phyloP scores from a whole-genome alignment of 2,329 filamentous ascomycete species.

The Camillea tinctor region DNA sequence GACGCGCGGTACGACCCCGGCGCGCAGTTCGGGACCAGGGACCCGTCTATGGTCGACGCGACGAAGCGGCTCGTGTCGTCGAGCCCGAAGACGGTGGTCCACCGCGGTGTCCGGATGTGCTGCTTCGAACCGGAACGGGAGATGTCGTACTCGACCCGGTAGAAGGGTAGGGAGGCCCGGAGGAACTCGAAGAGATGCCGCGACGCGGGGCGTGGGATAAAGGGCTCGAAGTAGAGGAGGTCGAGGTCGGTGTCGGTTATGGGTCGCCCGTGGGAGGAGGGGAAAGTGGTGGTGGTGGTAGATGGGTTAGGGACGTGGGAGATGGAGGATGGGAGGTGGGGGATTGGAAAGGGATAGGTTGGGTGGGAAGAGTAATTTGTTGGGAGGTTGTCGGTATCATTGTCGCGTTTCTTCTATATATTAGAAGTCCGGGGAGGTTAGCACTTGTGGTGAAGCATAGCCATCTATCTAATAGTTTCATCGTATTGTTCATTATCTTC shows the following conservation, averaged over 20 bases:
- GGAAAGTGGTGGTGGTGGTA: conserved; percentile 46
- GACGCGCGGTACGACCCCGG: conserved; percentile 36
- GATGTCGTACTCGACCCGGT: conserved; percentile 72
- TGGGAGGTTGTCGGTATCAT: neutral
- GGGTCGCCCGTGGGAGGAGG: conserved; percentile 35
- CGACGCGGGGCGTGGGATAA: conserved; percentile 57
- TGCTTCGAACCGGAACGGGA: conserved; percentile 52
- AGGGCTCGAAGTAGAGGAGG: conserved; percentile 73
- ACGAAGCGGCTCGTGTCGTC: conserved; percentile 63
- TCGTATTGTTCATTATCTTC: neutral
- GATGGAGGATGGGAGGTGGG: conserved; percentile 40
- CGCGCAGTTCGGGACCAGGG: no score
- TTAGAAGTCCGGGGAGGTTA: neutral
- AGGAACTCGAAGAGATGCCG: conserved; percentile 68
- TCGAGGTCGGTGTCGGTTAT: conserved; percentile 71
- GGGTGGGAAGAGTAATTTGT: conserved; percentile 38
- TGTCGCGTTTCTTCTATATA: conserved; percentile 8
- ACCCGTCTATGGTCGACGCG: neutral
- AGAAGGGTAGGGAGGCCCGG: conserved; percentile 70
- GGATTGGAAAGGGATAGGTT: conserved; percentile 52
- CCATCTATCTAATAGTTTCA: neutral
- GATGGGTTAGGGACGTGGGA: conserved; percentile 37
- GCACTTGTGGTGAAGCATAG: neutral
- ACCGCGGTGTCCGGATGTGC: conserved; percentile 60
- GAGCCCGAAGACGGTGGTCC: conserved; percentile 57